phyloP scores from a whole-genome alignment of 2,329 filamentous ascomycete species.

The Zasmidium angulare region DNA sequence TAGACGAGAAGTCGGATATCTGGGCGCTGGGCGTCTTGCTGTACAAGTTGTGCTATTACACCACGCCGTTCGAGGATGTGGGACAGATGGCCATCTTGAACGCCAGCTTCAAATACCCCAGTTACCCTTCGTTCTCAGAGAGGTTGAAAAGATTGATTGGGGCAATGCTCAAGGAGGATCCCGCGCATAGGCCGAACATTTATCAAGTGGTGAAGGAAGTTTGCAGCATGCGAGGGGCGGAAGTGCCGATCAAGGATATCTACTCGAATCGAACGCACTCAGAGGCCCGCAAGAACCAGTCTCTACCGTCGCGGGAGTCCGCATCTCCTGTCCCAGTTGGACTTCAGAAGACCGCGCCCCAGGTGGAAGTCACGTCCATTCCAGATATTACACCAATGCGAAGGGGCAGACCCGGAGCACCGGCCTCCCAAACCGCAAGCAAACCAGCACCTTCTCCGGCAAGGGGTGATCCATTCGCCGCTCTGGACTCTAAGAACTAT shows the following conservation, averaged over 20 bases:
- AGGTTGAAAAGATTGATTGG: slow-evolving; percentile 86
- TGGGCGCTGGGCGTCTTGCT: slow-evolving; percentile 94
- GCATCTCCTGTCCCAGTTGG: slow-evolving; percentile 55
- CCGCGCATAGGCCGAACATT: slow-evolving; percentile 79
- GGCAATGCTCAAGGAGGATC: slow-evolving; percentile 86
- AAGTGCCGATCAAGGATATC: slow-evolving; percentile 81
- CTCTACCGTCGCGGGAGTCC: slow-evolving; percentile 57
- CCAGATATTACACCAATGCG: slow-evolving; percentile 95
- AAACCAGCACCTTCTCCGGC: slow-evolving; percentile 68
- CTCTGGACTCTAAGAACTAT: slow-evolving; percentile 68
- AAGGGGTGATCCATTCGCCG: slow-evolving; percentile 84
- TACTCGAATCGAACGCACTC: slow-evolving; percentile 59
- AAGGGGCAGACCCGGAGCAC: slow-evolving; percentile 69
- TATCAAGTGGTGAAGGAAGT: slow-evolving; percentile 88
- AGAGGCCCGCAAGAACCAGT: slow-evolving; percentile 61
- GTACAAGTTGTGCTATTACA: slow-evolving; percentile 99
- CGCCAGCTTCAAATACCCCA: slow-evolving; percentile 88
- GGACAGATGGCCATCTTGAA: slow-evolving; percentile 97
- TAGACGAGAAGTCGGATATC: slow-evolving; percentile 98
- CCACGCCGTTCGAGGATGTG: slow-evolving; percentile 96
- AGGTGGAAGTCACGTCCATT: slow-evolving; percentile 68
- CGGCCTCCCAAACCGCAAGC: slow-evolving; percentile 40
- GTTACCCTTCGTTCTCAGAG: slow-evolving; percentile 85
- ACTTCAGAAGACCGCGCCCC: slow-evolving; percentile 75
- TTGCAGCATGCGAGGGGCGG: slow-evolving; percentile 81